Conservation (phyloP, 108 stramenopile genomes). For the Nitzschia sp. region DNA sequence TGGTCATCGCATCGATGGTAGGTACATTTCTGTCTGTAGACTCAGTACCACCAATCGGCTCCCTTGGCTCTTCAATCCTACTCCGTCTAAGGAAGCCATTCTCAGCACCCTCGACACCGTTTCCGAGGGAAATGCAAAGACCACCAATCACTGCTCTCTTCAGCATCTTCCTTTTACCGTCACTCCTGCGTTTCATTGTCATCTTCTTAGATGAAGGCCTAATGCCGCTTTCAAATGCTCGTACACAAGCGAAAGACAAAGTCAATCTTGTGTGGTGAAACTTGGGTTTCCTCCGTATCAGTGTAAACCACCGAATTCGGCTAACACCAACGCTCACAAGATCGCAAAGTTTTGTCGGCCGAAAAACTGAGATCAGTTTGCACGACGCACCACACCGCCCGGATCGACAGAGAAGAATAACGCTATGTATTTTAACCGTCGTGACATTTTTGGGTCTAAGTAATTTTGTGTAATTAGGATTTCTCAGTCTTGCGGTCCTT, state of each 20-base stretch:
- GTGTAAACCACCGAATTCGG: not conserved
- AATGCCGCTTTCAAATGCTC: not conserved
- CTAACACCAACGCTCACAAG: not conserved
- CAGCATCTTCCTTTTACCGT: not conserved
- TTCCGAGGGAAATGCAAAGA: not conserved
- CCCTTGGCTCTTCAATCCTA: not conserved
- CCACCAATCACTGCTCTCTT: not conserved
- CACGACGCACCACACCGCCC: too few relatives aligned
- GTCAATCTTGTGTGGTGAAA: not conserved
- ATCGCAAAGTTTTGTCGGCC: slow-evolving; percentile 5
- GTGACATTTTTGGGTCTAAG: not conserved
- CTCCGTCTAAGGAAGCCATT: not conserved
- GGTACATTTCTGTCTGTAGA: not conserved
- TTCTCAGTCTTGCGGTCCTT: too few relatives aligned
- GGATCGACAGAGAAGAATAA: too few relatives aligned
- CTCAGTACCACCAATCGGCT: not conserved
- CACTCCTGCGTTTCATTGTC: not conserved
- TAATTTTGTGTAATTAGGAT: not conserved
- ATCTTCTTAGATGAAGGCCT: not conserved
- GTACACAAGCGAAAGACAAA: not conserved
- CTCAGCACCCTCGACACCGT: not conserved
- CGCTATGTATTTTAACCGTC: not conserved
- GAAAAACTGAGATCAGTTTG: not conserved
- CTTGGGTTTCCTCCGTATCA: not conserved
- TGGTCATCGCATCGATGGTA: not conserved